Base-by-base conservation (phyloP, 192 early-diverging fungal species). In the Oehlia diaphana region DNA sequence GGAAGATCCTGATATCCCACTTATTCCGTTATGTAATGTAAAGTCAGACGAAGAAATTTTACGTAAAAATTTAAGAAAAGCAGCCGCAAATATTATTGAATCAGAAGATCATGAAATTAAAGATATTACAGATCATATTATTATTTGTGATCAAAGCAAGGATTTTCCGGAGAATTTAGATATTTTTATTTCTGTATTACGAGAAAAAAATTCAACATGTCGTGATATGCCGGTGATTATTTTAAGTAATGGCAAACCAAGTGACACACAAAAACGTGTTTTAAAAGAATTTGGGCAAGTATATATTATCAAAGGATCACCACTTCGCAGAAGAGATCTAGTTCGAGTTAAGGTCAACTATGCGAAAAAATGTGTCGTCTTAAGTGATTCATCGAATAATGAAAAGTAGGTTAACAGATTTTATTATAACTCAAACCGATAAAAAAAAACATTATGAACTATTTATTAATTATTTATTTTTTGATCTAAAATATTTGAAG, bases 161-260 rank as follows among this genome's bases (percentile, higher is more conserved):
- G 82, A 84, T 65, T 94, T 93, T 81, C 92, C 91, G 1, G 73
- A 80, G 63, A 93, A 92, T 82, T 83, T 93, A n/a, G 83, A 90
- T 16, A 91, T 89, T 82, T 88, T 94, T 75, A 78, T 94, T 72
- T 89, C 87, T 53, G 88, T 92, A 26, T 83, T 92, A 77, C 90
- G 93, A 35, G 87, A 87, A 21, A 87, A 88, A 39, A 85, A 90
- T 50, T 84, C 86, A 14, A 7, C 9, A 37, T 69, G 67, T 69
- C 67, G 14, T 69, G 79, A 76, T 23, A 64, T 83, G 75, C 82
- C 86, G 2, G 85, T 94, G 19, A 91, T 93, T 44, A 87, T 94
- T 68, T 82, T 94, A 72, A 85, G 83, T 65, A 78, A 81, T 7
- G 84, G 67, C 10, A 85, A 87, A 37, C 91, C 91, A 7, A 69